Evolutionary conservation across 169 alveolate species (phyloP), one percentile per base, ranked within the genome.

Genomic region (Babesia ovata): DNA sequence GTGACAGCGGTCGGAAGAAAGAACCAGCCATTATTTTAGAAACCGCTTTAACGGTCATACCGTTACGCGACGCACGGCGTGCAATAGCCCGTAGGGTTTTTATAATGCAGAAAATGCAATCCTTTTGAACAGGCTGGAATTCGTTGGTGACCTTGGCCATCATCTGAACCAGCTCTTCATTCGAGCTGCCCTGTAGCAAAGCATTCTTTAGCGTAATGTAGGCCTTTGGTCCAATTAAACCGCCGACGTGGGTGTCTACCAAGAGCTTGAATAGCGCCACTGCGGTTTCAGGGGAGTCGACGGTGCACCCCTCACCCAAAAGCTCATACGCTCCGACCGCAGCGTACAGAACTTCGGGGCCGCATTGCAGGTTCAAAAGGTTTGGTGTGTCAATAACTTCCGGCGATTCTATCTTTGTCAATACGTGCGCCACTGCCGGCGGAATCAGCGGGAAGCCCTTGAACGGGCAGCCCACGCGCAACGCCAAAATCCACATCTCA

Each of bases 371-470:
- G 58, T 89, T 65, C 39, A 89, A 76, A 28, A 89, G 53, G 62
- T 89, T 81, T 28, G 85, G 87, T 11, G 91, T 85, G 26, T 48
- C 85, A n/a, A 89, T 70, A 29, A 62, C 61, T 46, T 85, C 90
- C 21, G 75, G 79, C 19, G 76, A 62, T 50, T 74, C 86, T 45
- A 83, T 12, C 26, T 29, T 46, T 17, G 67, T 48, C 21, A 78
- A 26, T 22, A 89, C 75, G 77, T 85, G 77, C 21, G 84, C 73
- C 16, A 89, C 77, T 24, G 83, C 83, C 21, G 94, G 86, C 49
- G 94, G 94, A 21, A 89, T 85, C 58, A 72, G 71, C 11, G 75
- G 77, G 79, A 85, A 89, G 14, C 78, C 89, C 74, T 75, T 85
- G 73, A 74, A 89, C 36, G 66, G 65, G 24, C 81, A 58, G 22